phyloP scores from a whole-genome alignment of 495 filamentous ascomycete species.

The Penicillium manginii region DNA sequence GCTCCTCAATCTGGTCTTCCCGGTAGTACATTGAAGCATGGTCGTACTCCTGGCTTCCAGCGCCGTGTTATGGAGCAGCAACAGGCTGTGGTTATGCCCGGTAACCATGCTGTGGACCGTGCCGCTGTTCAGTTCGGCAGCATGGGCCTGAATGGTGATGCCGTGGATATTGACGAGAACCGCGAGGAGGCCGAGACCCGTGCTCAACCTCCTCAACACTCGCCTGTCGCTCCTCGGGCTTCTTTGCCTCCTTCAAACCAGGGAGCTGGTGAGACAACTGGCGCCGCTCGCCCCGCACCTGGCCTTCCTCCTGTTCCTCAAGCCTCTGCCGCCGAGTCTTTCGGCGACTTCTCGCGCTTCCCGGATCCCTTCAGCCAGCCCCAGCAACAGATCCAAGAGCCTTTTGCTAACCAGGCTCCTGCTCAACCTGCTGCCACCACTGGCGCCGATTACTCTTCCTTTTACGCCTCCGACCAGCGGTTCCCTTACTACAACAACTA shows the following conservation, averaged over 20 bases:
- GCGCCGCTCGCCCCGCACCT: constrained; percentile 68
- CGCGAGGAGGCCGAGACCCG: constrained; percentile 94
- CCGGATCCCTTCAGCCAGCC: constrained; percentile 76
- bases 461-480: constrained; percentile 84
- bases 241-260: constrained; percentile 79
- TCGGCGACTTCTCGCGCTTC: constrained; percentile 70
- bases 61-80: constrained; percentile 89
- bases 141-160: constrained; percentile 82
- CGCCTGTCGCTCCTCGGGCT: constrained; percentile 87
- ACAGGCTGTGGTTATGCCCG: constrained; percentile 97
- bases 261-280: constrained; percentile 56
- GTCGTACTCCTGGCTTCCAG: constrained; percentile 76
- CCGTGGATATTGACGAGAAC: constrained; percentile 87
- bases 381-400: constrained; percentile 61
- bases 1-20: constrained; percentile 70
- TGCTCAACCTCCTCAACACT: constrained; percentile 91
- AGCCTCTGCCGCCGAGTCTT: constrained; percentile 46
- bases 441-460: constrained; percentile 79
- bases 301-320: constrained; percentile 71
- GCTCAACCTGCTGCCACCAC: constrained; percentile 60
- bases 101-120: constrained; percentile 93
- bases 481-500: constrained; percentile 86
- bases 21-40: constrained; percentile 76
- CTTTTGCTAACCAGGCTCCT: constrained; percentile 60
- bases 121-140: constrained; percentile 97